A percentile compares a stretch with the other conserved stretches of the same genome.
Evolutionary conservation across 2,329 filamentous ascomycete species (phyloP).

Genomic region (Calonectria fujianensis): DNA sequence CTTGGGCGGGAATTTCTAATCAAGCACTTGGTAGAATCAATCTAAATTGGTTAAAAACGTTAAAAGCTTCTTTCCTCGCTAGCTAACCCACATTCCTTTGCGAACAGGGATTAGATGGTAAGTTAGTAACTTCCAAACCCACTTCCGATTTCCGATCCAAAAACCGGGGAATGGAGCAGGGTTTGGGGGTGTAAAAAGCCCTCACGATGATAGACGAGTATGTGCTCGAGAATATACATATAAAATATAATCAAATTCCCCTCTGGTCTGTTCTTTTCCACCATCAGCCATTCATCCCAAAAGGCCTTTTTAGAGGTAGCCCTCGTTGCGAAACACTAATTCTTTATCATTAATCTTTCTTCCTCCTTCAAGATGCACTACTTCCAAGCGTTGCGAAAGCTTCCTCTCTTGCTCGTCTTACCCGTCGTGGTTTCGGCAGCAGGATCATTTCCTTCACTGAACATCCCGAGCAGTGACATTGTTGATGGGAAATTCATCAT

Average conservation of each 20-base stretch:
- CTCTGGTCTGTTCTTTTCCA: not conserved
- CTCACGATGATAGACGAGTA: not conserved
- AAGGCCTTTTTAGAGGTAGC: conserved; percentile 8
- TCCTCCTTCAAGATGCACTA: not conserved
- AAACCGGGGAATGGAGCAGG: too few species aligned
- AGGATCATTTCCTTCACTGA: not conserved
- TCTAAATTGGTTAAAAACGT: conserved; percentile 12
- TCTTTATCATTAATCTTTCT: not conserved
- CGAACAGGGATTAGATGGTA: not conserved
- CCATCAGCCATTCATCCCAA: too few species aligned
- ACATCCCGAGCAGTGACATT: not conserved
- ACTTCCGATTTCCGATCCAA: not conserved
- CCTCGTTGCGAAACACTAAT: not conserved
- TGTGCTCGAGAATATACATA: not conserved
- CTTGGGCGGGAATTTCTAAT: not conserved
- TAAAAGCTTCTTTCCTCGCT: not conserved
- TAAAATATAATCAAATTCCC: conserved; percentile 6
- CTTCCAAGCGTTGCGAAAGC: not conserved
- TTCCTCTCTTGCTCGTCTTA: not conserved
- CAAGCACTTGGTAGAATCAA: not conserved
- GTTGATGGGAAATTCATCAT: conserved; percentile 7
- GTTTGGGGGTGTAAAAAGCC: conserved; percentile 1
- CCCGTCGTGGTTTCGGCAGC: not conserved
- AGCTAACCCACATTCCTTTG: conserved; percentile 1
- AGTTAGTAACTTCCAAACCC: conserved; percentile 3